Base-by-base conservation (phyloP, 352 stramenopile species). In the Pythium inflatum region DNA sequence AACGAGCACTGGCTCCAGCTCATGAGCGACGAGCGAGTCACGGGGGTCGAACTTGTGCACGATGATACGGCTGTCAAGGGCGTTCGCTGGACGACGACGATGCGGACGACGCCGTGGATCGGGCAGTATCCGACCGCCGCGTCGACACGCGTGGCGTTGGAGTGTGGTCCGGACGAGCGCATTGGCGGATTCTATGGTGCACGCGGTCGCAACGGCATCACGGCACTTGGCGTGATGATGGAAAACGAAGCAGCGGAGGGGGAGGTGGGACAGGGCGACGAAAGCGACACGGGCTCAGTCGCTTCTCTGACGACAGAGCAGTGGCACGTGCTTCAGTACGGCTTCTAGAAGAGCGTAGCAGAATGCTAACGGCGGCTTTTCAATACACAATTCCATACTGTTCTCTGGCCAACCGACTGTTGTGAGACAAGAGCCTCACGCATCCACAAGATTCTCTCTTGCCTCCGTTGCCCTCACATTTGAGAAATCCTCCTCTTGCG, bases 1-100 rank as follows among this genome's bases (percentile, higher is more conserved):
- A 24, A 36, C 18, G 63, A 70, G 43, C 63, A 65, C 20, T 64
- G 63, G 53, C 12, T 70, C 22, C 28, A 60, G 16, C 30, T 70
- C 40, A 16, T 63, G 9, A 34, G 53, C 5, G 54, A 27, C 30
- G 63, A 70, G 41, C 12, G 3, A 0, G 14, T 60, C 7, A 34
- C 27, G 7, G 16, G 38, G 2, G 16, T 57, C 11, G 62, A 63
- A 16, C 3, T 63, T 18, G 40, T 57, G 3, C 28, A 49, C 24
- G 30, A 60, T 18, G 30, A 30, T 9, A 3, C 11, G 25, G 62
- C 56, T 4, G 31, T 70, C 0, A 56, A 50, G n/a, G 41, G 31
- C 3, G 7, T 69, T 5, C 62, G 62, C 36, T 55, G 48, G 20
- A 69, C 25, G 50, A 69, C 62, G 11, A 62, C 49, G 8, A 7